Evolutionary conservation across 805 yeast species (phyloP).

Genomic region (Schwanniomyces yamadae): DNA sequence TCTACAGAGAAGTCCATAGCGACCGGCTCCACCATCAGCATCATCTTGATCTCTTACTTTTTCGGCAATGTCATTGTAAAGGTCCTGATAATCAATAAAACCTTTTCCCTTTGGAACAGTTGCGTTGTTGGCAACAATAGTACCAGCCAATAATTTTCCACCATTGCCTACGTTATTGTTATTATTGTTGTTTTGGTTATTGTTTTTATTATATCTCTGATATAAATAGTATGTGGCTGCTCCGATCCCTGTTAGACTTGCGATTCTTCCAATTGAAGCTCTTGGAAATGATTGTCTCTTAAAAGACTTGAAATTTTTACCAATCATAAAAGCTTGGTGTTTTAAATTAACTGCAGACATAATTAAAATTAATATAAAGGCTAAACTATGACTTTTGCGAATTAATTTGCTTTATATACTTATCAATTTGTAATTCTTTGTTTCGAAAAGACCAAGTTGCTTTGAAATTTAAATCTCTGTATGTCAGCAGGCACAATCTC

Average conservation of each 20-base stretch:
- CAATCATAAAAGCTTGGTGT: constrained; percentile 3
- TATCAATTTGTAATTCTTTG: too few species aligned
- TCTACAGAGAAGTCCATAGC: constrained; percentile 36
- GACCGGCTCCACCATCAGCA: constrained; percentile 38
- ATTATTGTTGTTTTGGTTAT: too few species aligned
- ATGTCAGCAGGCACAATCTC: too few species aligned
- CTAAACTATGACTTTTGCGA: neutral
- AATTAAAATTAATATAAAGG: neutral
- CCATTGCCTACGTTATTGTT: neutral
- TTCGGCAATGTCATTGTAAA: constrained; percentile 71
- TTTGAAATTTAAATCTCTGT: too few species aligned
- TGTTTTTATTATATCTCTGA: constrained; percentile 13
- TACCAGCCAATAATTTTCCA: constrained; percentile 17
- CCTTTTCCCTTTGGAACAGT: constrained; percentile 36
- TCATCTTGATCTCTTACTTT: constrained; percentile 49
- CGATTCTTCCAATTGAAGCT: too few species aligned
- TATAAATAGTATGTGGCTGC: constrained; percentile 19
- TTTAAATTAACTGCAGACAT: constrained; percentile 12
- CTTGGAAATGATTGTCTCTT: too few species aligned
- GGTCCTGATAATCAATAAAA: constrained; percentile 57
- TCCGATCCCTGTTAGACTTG: constrained; percentile 24
- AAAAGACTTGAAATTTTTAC: constrained; percentile 1
- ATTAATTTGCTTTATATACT: too few species aligned
- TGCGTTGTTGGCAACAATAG: constrained; percentile 27
- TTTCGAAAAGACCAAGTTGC: too few species aligned